A percentile compares a stretch with the other conserved stretches of the same genome.
phyloP scores from a whole-genome alignment of 352 stramenopile species.

The Pythium phragmitis region DNA sequence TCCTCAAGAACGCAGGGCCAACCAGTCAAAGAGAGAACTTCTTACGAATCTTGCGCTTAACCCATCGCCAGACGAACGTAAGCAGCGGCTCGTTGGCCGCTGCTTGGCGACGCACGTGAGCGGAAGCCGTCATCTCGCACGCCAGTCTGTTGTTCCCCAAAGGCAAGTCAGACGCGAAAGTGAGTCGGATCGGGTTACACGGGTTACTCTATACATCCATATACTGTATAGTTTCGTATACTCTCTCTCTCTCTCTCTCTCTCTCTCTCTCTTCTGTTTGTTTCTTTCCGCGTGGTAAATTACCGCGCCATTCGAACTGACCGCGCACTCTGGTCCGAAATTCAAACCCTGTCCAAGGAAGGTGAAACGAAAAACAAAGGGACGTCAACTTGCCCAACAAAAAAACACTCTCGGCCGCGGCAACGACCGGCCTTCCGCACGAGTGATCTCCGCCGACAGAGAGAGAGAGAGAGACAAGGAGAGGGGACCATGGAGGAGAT shows the following conservation, averaged over 20 bases:
- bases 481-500: constrained; percentile 42
- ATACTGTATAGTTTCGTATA: no score
- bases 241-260: no score
- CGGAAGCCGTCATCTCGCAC: constrained; percentile 46
- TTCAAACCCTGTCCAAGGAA: constrained; percentile 11
- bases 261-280: constrained; percentile 1
- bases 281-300: constrained; percentile 11
- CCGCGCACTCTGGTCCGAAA: constrained; percentile 13
- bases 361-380: constrained; percentile 3
- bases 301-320: constrained; percentile 6
- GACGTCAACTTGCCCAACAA: constrained; percentile 16
- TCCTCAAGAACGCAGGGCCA: not conserved
- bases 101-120: constrained; percentile 57
- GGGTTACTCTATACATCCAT: not conserved
- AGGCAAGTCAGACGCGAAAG: not conserved
- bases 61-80: constrained; percentile 64
- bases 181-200: constrained; percentile 1
- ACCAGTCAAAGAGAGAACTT: not conserved
- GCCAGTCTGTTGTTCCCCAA: not conserved
- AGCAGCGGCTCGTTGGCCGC: constrained; percentile 53
- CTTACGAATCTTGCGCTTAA: constrained; percentile 61
- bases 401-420: constrained; percentile 16
- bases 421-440: constrained; percentile 1
- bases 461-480: not conserved
- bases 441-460: not conserved